Conservation (phyloP, 371 early-diverging fungal genomes). For the Dichotomocladium elegans region DNA sequence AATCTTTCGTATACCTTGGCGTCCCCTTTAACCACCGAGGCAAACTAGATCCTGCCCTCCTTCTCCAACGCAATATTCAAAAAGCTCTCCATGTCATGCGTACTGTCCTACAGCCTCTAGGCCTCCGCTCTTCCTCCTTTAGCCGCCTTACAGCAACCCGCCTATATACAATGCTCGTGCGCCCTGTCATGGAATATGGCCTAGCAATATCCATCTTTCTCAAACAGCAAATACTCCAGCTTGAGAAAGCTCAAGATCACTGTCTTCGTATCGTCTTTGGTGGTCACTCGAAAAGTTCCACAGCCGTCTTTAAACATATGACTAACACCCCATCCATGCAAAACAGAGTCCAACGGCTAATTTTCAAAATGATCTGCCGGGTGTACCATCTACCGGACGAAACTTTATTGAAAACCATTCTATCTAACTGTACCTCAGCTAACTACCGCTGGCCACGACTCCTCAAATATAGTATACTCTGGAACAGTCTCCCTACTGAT, state of each 20-base stretch:
- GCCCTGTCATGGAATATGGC: constrained; percentile 1
- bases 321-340: too few species aligned
- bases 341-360: too few species aligned
- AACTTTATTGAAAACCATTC: too few species aligned
- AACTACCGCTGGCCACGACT: too few species aligned
- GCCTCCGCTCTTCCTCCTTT: neutral
- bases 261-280: constrained; percentile 15
- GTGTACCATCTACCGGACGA: too few species aligned
- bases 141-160: neutral
- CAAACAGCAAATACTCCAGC: neutral
- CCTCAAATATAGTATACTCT: too few species aligned
- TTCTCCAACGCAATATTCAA: neutral
- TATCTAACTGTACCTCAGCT: too few species aligned
- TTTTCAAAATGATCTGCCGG: too few species aligned
- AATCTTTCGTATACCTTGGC: constrained; percentile 9
- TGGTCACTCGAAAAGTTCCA: too few species aligned
- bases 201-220: neutral
- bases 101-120: constrained; percentile 1
- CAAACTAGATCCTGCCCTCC: neutral
- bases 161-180: neutral
- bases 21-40: constrained; percentile 6
- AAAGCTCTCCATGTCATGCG: constrained; percentile 2
- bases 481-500: too few species aligned
- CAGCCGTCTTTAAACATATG: too few species aligned
- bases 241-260: neutral